These are phyloP conservation scores for Debaryomyces prosopidis DNA, from an alignment of 805 yeast genomes.

Conservation along the genomic window DNA sequence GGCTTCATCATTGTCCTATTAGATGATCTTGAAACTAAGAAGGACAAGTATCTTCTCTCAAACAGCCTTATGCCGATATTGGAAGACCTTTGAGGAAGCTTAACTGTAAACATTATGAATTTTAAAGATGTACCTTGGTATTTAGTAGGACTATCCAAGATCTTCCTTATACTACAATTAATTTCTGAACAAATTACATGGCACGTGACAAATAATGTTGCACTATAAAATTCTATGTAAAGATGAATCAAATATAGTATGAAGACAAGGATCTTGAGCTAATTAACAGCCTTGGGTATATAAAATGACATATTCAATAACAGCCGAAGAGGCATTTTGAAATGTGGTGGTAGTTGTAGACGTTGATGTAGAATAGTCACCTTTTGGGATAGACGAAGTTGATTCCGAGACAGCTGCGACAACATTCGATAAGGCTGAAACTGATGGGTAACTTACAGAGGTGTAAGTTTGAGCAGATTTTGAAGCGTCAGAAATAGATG, in stretches of 20 bases:
- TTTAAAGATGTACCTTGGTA: too few species aligned
- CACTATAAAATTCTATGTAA: too few species aligned
- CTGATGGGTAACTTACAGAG: background rate
- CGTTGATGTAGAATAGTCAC: conserved; percentile 19
- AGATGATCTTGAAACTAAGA: background rate
- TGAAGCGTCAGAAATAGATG: conserved; percentile 3
- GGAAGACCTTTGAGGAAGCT: background rate
- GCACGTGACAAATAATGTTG: too few species aligned
- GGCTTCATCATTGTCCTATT: background rate
- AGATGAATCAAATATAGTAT: too few species aligned
- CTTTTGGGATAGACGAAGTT: conserved; percentile 18
- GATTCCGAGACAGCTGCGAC: conserved; percentile 2
- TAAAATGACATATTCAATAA: conserved; percentile 23
- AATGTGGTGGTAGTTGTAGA: conserved; percentile 21
- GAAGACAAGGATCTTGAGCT: too few species aligned
- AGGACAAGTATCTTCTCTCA: conserved; percentile 2
- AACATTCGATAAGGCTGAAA: background rate
- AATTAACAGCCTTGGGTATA: conserved; percentile 20
- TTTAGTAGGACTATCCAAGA: too few species aligned
- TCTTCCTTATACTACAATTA: too few species aligned
- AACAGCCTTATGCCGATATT: background rate
- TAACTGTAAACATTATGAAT: background rate
- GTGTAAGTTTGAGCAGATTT: too few species aligned
- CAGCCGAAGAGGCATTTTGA: conserved; percentile 20
- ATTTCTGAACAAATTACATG: too few species aligned